These are phyloP conservation scores for Tillandsia leiboldiana DNA, from an alignment of 176 grass and related monocot genomes.

Conservation along the genomic window DNA sequence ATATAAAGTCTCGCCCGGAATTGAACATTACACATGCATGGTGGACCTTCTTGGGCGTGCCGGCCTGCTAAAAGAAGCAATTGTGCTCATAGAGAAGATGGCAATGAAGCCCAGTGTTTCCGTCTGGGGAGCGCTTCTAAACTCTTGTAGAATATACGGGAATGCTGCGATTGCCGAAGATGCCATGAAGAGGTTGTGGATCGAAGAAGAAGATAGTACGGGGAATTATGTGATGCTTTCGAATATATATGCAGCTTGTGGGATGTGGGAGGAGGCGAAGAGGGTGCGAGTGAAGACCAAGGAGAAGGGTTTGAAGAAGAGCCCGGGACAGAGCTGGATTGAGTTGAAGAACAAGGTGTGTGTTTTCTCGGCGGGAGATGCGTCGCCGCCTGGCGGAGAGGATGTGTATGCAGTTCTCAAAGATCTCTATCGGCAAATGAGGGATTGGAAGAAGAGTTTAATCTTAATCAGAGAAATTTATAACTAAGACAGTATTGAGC, in stretches of 20 bases:
- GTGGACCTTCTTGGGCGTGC: conserved; percentile 50
- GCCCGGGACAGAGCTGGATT: conserved; percentile 56
- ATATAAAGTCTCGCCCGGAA: conserved; percentile 30
- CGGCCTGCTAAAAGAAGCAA: conserved; percentile 32
- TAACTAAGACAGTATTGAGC: too few species aligned
- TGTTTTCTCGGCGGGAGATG: conserved; percentile 18
- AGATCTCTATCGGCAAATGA: conserved; percentile 26
- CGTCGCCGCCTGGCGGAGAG: background rate
- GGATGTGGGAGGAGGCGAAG: conserved; percentile 48
- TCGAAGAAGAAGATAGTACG: conserved; percentile 14
- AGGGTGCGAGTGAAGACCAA: conserved; percentile 52
- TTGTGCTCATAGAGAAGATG: conserved; percentile 32
- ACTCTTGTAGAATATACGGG: conserved; percentile 46
- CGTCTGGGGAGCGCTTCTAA: conserved; percentile 52
- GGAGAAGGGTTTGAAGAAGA: conserved; percentile 45
- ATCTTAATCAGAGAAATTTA: too few species aligned
- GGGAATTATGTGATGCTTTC: conserved; percentile 48
- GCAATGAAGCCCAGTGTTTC: conserved; percentile 34
- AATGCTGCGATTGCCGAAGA: conserved; percentile 23
- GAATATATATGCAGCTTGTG: conserved; percentile 42
- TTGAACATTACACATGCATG: conserved; percentile 67
- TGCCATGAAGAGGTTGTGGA: conserved; percentile 23
- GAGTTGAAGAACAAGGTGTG: conserved; percentile 33
- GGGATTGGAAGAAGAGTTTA: background rate
- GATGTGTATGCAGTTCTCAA: conserved; percentile 22